A percentile compares a stretch with the other conserved stretches of the same genome.
Evolutionary conservation across 129 eudicot species (phyloP).

Genomic region (carrot (Daucus carota)): DH1_v3.0 NC_030386.2:23975501-23976000

Average conservation of each 20-base stretch:
- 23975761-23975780: background rate
- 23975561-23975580: no score
- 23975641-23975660: no score
- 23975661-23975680: no score
- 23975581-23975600: no score
- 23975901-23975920: constrained; percentile 39
- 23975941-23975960: constrained; percentile 32
- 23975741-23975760: background rate
- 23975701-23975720: no score
- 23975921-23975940: constrained; percentile 41
- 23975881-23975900: constrained; percentile 36
- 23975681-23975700: no score
- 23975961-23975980: constrained; percentile 34
- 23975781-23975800: background rate
- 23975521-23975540: no score
- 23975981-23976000: constrained; percentile 23
- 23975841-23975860: constrained; percentile 6
- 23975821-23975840: background rate
- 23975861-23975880: constrained; percentile 29
- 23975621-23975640: no score
- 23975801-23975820: background rate
- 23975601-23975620: no score
- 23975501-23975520: no score
- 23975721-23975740: no score
- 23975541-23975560: no score